phyloP scores from a whole-genome alignment of 2,329 filamentous ascomycete species.

The Nectriaceae sp. region DNA sequence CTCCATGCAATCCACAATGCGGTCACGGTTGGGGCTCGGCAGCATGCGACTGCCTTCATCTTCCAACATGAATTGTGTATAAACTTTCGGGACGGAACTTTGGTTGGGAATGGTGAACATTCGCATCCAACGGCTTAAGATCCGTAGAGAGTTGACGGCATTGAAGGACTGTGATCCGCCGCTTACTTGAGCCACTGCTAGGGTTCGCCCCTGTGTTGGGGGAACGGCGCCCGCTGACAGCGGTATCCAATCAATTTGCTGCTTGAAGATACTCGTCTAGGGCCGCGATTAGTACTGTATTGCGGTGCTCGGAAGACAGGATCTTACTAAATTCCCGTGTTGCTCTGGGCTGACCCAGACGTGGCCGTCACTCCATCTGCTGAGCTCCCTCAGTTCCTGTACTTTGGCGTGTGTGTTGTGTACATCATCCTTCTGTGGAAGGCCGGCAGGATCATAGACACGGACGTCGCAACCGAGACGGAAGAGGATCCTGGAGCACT shows the following conservation, averaged over 20 bases:
- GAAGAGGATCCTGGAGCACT: no score
- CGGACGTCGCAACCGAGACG: no score
- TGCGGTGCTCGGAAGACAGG: no score
- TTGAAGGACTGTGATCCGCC: constrained; percentile 70
- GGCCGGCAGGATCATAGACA: no score
- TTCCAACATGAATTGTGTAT: constrained; percentile 57
- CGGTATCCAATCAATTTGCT: constrained; percentile 72
- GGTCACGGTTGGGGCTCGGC: constrained; percentile 57
- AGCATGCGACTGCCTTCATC: constrained; percentile 54
- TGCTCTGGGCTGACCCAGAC: no score
- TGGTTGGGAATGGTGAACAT: constrained; percentile 71
- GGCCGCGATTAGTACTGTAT: no score
- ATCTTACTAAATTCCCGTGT: no score
- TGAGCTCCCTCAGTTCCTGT: no score
- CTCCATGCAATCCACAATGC: constrained; percentile 68
- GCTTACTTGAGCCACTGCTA: constrained; percentile 62
- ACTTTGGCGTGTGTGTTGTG: no score
- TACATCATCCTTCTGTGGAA: no score
- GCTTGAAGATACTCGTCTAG: no score
- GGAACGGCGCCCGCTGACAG: constrained; percentile 61
- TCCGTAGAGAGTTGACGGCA: constrained; percentile 64
- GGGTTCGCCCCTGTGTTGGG: constrained; percentile 65
- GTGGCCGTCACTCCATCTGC: no score
- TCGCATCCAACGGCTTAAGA: constrained; percentile 69
- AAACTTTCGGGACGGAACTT: constrained; percentile 63